Evolutionary conservation across 2,329 filamentous ascomycete genomes (phyloP).

Genomic region (Penicillium vulpinum): DNA sequence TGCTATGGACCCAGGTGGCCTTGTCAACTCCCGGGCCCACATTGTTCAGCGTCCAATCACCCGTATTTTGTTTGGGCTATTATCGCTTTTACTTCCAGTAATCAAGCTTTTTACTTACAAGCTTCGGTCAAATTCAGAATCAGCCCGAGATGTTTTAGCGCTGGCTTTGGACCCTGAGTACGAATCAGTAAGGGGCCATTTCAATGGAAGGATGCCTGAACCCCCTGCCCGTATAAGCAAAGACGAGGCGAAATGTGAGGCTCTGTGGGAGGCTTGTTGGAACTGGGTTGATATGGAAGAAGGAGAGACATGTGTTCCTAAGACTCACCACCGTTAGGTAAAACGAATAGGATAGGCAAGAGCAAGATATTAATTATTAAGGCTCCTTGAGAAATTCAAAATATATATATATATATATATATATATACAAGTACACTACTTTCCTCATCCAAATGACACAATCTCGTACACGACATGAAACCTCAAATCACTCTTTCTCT

Average conservation of each 20-base stretch:
- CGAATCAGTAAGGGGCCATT: not conserved
- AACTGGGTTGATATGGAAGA: not conserved
- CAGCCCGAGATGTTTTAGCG: not conserved
- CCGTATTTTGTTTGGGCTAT: not conserved
- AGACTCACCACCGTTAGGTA: too few species aligned
- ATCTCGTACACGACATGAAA: not conserved
- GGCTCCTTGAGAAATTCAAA: not conserved
- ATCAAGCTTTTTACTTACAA: not conserved
- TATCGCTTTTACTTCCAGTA: not conserved
- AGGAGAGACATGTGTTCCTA: slow-evolving; percentile 1
- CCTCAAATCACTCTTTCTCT: not conserved
- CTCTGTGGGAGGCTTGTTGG: slow-evolving; percentile 7
- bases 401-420: too few species aligned
- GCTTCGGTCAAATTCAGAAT: slow-evolving; percentile 2
- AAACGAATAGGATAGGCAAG: too few species aligned
- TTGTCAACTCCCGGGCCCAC: slow-evolving; percentile 12
- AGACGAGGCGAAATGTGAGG: not conserved
- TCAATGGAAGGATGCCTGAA: not conserved
- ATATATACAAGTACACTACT: not conserved
- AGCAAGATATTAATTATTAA: too few species aligned
- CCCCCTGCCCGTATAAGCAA: not conserved
- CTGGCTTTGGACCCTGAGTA: slow-evolving; percentile 2
- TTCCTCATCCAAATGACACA: not conserved
- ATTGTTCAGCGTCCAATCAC: not conserved
- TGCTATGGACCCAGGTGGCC: slow-evolving; percentile 11